Evolutionary conservation across 108 stramenopile species (phyloP), one percentile per base, ranked within the genome.

Genomic region (Cyclotella choctawhatcheeana): DNA sequence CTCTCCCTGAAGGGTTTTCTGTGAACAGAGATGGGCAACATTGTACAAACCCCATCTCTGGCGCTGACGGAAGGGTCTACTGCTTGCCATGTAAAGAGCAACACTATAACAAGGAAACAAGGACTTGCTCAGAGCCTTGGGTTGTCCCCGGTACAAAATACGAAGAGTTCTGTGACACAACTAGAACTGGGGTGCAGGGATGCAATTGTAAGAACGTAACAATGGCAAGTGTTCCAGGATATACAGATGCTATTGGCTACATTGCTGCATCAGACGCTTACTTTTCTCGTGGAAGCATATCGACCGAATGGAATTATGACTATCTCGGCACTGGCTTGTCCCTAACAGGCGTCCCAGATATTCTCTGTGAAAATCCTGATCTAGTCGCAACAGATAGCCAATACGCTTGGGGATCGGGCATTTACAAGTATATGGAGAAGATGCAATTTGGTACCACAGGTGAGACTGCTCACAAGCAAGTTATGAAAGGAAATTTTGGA

Each of bases 341-440:
- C 0, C 34, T 81, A 33, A 66, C 44, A 2, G 80, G 80, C 10
- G 55, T 68, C 44, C 32, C 62, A n/a, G 18, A 56, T 12, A 18
- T 26, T 45, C 48, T 81, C 8, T 81, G 80, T 31, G 64, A 69
- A 22, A 62, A 74, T 40, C 80, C 80, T 44, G 80, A 81, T 44
- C 63, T 81, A 0, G 54, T 74, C 10, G 67, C 80, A n/a, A 74
- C 80, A 17, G 58, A 66, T 65, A 26, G 71, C 22, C 73, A 71
- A 44, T 58, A 59, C 40, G 68, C 73, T 2, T 81, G 80, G 80
- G 67, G 63, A 26, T 61, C 58, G 10, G 80, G 73, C 6, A 74
- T 81, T 18, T 58, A 43, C 51, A 81, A 81, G 37, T 81, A 67
- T 59, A 81, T 81, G 80, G 80, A 81, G 44, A 65, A 81, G 26